Conservation (phyloP, 2,329 filamentous ascomycete genomes). For the Calonectria honghensis region DNA sequence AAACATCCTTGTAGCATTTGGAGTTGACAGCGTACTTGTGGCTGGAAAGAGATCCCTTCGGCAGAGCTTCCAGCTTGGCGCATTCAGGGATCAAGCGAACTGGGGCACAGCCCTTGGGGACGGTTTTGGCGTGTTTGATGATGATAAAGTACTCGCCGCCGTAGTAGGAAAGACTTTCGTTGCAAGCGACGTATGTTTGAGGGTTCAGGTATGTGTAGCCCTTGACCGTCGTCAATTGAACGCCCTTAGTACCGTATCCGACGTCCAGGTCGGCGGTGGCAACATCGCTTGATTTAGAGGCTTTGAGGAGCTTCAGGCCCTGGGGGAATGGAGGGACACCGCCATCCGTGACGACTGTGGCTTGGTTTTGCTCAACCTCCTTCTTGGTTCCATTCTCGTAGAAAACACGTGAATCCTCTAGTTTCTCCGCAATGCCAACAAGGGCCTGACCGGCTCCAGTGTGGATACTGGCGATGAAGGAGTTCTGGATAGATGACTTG, state of each 20-base stretch:
- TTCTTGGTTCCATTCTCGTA: constrained; percentile 69
- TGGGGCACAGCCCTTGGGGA: constrained; percentile 62
- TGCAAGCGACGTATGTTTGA: constrained; percentile 65
- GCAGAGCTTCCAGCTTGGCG: constrained; percentile 59
- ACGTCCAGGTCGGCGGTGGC: constrained; percentile 55
- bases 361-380: constrained; percentile 56
- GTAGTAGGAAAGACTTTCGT: constrained; percentile 65
- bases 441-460: constrained; percentile 64
- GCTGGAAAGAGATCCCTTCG: constrained; percentile 59
- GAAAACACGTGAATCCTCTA: constrained; percentile 60
- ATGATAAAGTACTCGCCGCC: constrained; percentile 59
- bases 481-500: constrained; percentile 63
- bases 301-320: constrained; percentile 58
- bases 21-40: constrained; percentile 63
- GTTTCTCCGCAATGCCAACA: constrained; percentile 59
- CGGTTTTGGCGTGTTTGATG: constrained; percentile 61
- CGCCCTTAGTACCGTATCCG: constrained; percentile 60
- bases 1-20: constrained; percentile 65
- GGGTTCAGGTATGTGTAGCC: constrained; percentile 57
- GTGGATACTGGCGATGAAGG: constrained; percentile 64
- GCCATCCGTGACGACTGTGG: constrained; percentile 64
- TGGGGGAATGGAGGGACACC: constrained; percentile 63
- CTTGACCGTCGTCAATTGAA: constrained; percentile 56
- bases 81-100: constrained; percentile 68
- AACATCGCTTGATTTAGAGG: constrained; percentile 59